A percentile compares a stretch with the other conserved stretches of the same genome.
These are phyloP conservation scores for Corylus avellana DNA, from an alignment of 306 rosid species.

Conservation along the genomic window DNA sequence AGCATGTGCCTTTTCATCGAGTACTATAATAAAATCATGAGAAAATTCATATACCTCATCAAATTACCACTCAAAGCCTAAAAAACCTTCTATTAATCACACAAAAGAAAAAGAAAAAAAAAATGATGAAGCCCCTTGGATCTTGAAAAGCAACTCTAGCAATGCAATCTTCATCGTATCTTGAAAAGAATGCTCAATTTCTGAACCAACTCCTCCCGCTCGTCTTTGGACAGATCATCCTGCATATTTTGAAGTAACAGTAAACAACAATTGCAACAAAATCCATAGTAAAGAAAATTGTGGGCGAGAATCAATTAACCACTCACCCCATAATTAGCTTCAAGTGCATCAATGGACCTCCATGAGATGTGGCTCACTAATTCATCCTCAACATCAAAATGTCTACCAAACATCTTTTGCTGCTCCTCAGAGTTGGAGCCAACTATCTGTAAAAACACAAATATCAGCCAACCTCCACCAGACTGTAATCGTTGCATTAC, in stretches of 20 bases:
- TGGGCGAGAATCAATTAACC: not conserved
- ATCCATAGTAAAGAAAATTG: not conserved
- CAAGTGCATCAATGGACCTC: constrained; percentile 81
- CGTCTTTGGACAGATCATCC: constrained; percentile 33
- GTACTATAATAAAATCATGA: too few species aligned
- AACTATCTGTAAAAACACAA: constrained; percentile 58
- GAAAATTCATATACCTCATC: too few species aligned
- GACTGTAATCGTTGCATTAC: not conserved
- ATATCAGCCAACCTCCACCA: constrained; percentile 1
- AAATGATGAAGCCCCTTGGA: not conserved
- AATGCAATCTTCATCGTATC: constrained; percentile 30
- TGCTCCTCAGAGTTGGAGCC: constrained; percentile 85
- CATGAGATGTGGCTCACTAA: constrained; percentile 91
- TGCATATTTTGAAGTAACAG: constrained; percentile 27
- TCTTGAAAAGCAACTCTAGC: not conserved
- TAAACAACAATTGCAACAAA: constrained; percentile 10
- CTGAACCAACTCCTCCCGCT: too few species aligned
- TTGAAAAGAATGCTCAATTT: constrained; percentile 31
- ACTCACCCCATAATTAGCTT: constrained; percentile 81
- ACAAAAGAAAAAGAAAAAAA: too few species aligned
- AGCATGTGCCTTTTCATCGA: too few species aligned
- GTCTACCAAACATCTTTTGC: constrained; percentile 92
- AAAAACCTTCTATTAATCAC: too few species aligned
- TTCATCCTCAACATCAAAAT: constrained; percentile 86
- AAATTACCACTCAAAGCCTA: too few species aligned